Base-by-base conservation (phyloP, 495 filamentous ascomycete genomes). In the Daldinia grandis region DNA sequence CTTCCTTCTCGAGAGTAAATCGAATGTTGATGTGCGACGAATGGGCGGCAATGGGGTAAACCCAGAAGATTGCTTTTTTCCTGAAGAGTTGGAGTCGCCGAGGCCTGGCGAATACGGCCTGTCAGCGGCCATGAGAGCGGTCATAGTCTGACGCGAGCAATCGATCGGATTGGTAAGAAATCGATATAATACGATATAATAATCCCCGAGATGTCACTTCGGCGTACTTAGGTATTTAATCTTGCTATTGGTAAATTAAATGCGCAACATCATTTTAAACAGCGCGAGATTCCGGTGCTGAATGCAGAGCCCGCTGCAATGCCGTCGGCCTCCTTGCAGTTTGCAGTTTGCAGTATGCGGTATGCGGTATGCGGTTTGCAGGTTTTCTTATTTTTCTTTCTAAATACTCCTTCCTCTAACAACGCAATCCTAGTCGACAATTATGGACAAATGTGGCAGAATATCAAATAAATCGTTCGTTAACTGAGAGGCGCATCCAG, bases 41-140 rank as follows among this genome's bases (percentile, higher is more conserved):
- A 87, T 85, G 12, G 85, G 84, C 14, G 85, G 85, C 40, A 87
- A 72, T 10, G 81, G 82, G 38, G 79, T 76, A 42, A 81, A 83
- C 2, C 81, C 82, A 6, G 79, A 69, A 25, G 27, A 27, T 31
- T 37, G 57, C 27, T 64, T 61, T 61, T 25, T 69, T 37, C 57
- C 51, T 57, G 60, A 57, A 24, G 50, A 38, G 35, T 58, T 56
- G 38, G 60, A 64, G 64, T 73, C 75, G 57, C 75, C 72, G 50
- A 69, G 66, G 25, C 64, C 67, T 30, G 69, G 74, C 37, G 74
- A 64, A 55, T 73, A 67, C 47, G 67, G 62, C 64, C 77, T 71
- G 78, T 83, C 75, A 63, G 78, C 74, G 40, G 78, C 80, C 80
- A 81, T 82, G 51, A 42, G 47, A 66, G 67, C 60, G 37, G 44